Percentiles rank a stretch among this genome's conserved stretches.
phyloP scores from a whole-genome alignment of 73 alveolate genomes.

The Symbiodinium pilosum region DNA sequence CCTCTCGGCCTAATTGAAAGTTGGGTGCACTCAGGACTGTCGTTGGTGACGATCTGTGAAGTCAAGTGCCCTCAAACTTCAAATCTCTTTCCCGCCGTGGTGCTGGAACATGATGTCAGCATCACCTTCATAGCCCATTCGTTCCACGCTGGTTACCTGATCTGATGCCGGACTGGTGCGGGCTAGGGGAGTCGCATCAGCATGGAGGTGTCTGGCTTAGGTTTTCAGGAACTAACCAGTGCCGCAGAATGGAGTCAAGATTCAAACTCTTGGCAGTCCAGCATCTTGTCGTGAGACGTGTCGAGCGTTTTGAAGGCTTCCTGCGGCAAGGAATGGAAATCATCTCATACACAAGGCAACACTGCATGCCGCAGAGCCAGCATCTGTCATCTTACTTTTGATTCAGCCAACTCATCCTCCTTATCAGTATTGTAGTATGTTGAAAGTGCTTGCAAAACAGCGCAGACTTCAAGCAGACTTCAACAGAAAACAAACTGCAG shows the following conservation, averaged over 20 bases:
- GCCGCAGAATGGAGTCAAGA: not conserved
- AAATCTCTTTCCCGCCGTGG: not conserved
- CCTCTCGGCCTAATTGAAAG: too few relatives aligned
- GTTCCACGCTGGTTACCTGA: slow-evolving; percentile 14
- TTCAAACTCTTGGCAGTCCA: not conserved
- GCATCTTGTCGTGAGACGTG: not conserved
- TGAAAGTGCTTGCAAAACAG: too few relatives aligned
- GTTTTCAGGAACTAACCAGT: too few relatives aligned
- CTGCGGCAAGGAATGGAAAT: too few relatives aligned
- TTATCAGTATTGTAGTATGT: too few relatives aligned
- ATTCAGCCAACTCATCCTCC: too few relatives aligned
- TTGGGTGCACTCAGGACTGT: too few relatives aligned
- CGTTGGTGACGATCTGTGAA: too few relatives aligned
- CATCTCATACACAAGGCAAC: too few relatives aligned
- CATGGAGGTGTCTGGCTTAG: not conserved
- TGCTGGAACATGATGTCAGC: not conserved
- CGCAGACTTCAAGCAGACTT: not conserved
- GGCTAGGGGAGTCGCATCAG: not conserved
- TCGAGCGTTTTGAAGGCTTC: slow-evolving; percentile 10
- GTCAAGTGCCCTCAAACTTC: too few relatives aligned
- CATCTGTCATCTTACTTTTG: too few relatives aligned
- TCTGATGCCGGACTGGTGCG: not conserved
- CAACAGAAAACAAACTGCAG: not conserved
- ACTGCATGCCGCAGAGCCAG: too few relatives aligned
- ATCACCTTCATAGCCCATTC: slow-evolving; percentile 28